Evolutionary conservation across 139 green algal species (phyloP), one percentile per base, ranked within the genome.

Genomic region (Nannochloris sp.): DNA sequence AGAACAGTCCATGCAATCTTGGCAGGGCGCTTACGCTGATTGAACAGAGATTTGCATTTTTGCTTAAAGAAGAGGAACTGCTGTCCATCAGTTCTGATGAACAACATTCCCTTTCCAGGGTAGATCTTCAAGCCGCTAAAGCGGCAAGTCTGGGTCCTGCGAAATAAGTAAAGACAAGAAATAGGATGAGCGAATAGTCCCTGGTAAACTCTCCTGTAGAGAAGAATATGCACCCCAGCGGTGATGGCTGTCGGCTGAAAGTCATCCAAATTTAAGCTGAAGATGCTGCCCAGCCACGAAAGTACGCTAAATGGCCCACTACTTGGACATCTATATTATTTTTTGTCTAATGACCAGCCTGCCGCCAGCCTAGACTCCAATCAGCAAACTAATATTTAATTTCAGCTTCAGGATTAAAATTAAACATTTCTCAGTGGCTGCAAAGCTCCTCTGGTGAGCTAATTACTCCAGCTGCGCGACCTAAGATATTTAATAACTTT

Each of bases 111-210:
- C 59, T 81, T 79, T 63, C 94, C 94, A 42, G 94, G 94, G 71
- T 97, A 99, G 60, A 99, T 97, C 75, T 84, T 90, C 63, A 97
- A 81, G 78, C 94, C 94, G 82, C 87, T 97, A 80, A 97, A 99
- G 75, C 91, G 89, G 92, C 94, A 99, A 19, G 83, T 72, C 44
- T 89, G 84, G 29, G 93, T 99, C 88, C 89, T 97, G 80, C 80
- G 39, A 55, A 29, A 54, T 6, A 34, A 32, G 23, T 45, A 70
- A 13, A 25, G 25, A 37, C 8, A 45, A 45, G 9, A 19, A 45
- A 45, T 9, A 12, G 37, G 12, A 12, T 45, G 9, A 45, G 37
- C 37, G n/a, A n/a, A n/a, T n/a, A n/a, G n/a, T n/a, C n/a, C n/a
- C n/a, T n/a, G n/a, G n/a, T n/a, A n/a, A n/a, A n/a, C n/a, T n/a